Conservation (phyloP, 2,329 filamentous ascomycete genomes). For the Orbilia blumenaviensis region DNA sequence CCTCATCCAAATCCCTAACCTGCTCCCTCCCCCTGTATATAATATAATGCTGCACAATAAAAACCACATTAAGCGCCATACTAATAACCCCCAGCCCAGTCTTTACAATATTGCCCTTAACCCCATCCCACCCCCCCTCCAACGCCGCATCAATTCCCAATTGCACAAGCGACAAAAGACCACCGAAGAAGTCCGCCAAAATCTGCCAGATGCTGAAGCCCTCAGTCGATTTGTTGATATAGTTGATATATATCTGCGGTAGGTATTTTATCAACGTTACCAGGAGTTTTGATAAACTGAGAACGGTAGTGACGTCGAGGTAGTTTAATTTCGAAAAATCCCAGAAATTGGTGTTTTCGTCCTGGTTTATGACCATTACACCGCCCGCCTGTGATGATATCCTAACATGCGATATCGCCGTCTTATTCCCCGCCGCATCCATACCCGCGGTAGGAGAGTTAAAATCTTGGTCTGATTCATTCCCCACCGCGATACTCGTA, state of each 20-base stretch:
- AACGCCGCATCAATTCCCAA: conserved; percentile 84
- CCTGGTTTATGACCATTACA: conserved; percentile 62
- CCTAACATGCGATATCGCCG: too few relatives aligned
- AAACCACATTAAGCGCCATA: conserved; percentile 84
- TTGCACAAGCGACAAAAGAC: conserved; percentile 81
- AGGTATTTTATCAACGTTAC: conserved; percentile 93
- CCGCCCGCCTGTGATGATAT: conserved; percentile 53
- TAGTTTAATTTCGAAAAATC: conserved; percentile 64
- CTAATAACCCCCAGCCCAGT: conserved; percentile 84
- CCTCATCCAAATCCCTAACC: conserved; percentile 2
- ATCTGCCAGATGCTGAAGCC: conserved; percentile 91
- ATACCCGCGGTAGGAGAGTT: too few relatives aligned
- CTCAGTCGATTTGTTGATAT: conserved; percentile 80
- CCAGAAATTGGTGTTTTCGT: conserved; percentile 42
- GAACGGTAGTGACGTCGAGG: conserved; percentile 61
- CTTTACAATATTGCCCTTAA: conserved; percentile 92
- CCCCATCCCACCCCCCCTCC: conserved; percentile 74
- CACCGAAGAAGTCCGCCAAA: conserved; percentile 82
- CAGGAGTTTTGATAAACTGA: conserved; percentile 88
- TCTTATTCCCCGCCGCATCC: too few relatives aligned
- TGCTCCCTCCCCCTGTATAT: conserved; percentile 67
- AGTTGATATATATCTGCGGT: conserved; percentile 85
- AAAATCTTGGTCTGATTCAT: not conserved
- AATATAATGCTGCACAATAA: conserved; percentile 87
- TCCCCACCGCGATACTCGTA: conserved; percentile 62